Evolutionary conservation across 2,329 filamentous ascomycete genomes (phyloP).

Genomic region (Epichloe brachyelytri): DNA sequence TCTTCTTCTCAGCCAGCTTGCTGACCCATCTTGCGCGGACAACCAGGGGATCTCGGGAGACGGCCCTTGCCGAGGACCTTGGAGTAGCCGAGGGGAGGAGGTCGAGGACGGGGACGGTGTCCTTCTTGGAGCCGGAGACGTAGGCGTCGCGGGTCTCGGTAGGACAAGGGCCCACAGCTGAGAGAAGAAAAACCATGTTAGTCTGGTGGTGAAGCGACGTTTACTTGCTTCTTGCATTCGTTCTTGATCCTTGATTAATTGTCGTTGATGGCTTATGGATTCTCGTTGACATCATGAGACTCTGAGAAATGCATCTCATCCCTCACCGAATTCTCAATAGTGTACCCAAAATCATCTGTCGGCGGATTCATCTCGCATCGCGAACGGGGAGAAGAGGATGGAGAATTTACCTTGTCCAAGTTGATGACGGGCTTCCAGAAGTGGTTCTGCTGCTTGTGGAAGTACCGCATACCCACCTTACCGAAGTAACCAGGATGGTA

Average conservation of each 20-base stretch:
- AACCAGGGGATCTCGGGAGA: slow-evolving; percentile 78
- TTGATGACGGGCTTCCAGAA: slow-evolving; percentile 99
- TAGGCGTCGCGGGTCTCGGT: slow-evolving; percentile 88
- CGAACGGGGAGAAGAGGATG: slow-evolving; percentile 1
- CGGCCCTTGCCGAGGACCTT: slow-evolving; percentile 99
- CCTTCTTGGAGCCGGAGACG: slow-evolving; percentile 63
- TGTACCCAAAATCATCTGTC: background rate
- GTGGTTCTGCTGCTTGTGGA: slow-evolving; percentile 91
- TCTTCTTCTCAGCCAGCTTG: slow-evolving; percentile 96
- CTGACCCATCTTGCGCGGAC: slow-evolving; percentile 92
- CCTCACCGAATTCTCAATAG: background rate
- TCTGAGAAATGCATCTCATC: background rate
- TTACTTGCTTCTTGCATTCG: background rate
- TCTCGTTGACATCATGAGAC: too few species aligned
- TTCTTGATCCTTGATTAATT: background rate
- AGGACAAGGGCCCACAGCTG: slow-evolving; percentile 92
- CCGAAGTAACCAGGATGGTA: slow-evolving; percentile 99
- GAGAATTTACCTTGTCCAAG: slow-evolving; percentile 72
- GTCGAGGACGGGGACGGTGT: slow-evolving; percentile 95
- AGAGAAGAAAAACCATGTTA: slow-evolving; percentile 13
- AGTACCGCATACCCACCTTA: slow-evolving; percentile 91
- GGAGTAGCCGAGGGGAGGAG: slow-evolving; percentile 92
- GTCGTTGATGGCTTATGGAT: too few species aligned
- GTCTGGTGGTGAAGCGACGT: slow-evolving; percentile 6
- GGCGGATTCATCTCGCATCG: background rate